Evolutionary conservation across 1,284 basidiomycete genomes (phyloP), one percentile per base, ranked within the genome.

Genomic region (Moniliella sp.): DNA sequence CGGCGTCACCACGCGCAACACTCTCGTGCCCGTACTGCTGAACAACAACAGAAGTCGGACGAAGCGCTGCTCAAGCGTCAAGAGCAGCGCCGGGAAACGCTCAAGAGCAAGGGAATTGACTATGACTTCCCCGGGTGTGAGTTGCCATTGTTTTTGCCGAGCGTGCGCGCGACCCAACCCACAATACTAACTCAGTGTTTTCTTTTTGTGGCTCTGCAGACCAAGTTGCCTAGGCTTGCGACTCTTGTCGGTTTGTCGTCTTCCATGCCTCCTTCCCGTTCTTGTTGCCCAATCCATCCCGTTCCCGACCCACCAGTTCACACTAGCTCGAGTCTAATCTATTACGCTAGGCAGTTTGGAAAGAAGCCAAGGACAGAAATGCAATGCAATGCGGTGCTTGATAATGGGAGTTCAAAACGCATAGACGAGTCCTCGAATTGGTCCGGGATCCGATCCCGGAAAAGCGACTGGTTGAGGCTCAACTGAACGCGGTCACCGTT

Each of bases 51-150:
- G 26, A 71, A 68, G 42, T 75, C 76, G 3, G 70, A 76, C 39
- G 68, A 69, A 34, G 70, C 79, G 31, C 62, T 91, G 29, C 57
- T 88, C 29, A 74, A 73, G 54, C 73, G 81, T 39, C 78, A 94
- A 58, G 67, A 70, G 33, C 66, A 73, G 53, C 74, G 76, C 45
- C 78, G 80, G 54, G 70, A 72, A 27, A 81, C 80, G 64, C 66
- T 97, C 39, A 70, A 70, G 39, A 73, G 74, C 32, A 65, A 71
- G 5, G 88, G 86, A 4, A 93, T 97, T 58, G 71, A 78, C 31
- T 97, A 97, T 57, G 73, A 84, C 45, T 78, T 23, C n/a, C 21
- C 21, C 7, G 21, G 21, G 21, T 23, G 21, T 23, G 21, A 23
- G 21, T 23, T n/a, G 21, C 21, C 21, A 7, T n/a, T 7, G 21